These are phyloP conservation scores for Leccinum broughii DNA, from an alignment of 768 basidiomycete species.

Conservation along the genomic window DNA sequence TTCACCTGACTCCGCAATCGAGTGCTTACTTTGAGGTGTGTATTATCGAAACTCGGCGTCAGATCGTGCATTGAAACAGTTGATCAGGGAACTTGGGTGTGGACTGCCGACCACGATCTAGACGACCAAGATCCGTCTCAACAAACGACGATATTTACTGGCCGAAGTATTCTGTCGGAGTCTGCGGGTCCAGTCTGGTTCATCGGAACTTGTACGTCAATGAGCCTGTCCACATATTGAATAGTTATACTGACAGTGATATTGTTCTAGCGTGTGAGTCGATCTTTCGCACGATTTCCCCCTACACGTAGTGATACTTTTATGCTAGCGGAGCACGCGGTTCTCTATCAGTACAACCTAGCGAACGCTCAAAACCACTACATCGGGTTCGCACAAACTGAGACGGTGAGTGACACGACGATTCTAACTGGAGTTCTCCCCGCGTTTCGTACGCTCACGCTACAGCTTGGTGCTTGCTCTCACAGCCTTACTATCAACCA, in stretches of 20 bases:
- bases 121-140: constrained; percentile 49
- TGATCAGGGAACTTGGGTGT: constrained; percentile 70
- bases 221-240: not conserved
- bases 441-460: not conserved
- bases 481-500: constrained; percentile 51
- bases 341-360: constrained; percentile 50
- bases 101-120: constrained; percentile 69
- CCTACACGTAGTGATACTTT: not conserved
- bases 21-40: constrained; percentile 64
- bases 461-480: not conserved
- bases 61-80: not conserved
- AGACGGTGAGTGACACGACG: constrained; percentile 36
- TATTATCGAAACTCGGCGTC: not conserved
- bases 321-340: constrained; percentile 43
- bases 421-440: not conserved
- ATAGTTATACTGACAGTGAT: constrained; percentile 1
- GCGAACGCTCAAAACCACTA: constrained; percentile 46
- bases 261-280: constrained; percentile 22
- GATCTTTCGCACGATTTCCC: not conserved
- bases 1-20: constrained; percentile 57
- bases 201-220: constrained; percentile 56
- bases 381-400: constrained; percentile 52
- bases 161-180: constrained; percentile 73
- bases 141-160: constrained; percentile 59
- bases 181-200: constrained; percentile 81